Evolutionary conservation across 345 rosid genomes (phyloP).

Genomic region (Nasturtium officinale): DNA sequence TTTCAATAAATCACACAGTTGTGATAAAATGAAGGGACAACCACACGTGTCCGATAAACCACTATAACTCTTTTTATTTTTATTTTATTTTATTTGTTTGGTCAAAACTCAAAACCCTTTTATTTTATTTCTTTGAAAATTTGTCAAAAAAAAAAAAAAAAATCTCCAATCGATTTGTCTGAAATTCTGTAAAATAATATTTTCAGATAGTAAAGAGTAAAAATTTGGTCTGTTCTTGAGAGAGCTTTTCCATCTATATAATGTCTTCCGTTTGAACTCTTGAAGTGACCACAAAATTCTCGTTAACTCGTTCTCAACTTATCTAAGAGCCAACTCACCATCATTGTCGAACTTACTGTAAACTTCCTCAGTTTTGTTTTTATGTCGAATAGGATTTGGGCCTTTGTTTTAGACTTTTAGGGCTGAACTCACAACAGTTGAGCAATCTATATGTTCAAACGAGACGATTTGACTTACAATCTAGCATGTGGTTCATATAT

Average conservation of each 20-base stretch:
- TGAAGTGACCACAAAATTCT: not conserved
- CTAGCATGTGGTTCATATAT: too few species aligned
- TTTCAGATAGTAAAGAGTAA: too few species aligned
- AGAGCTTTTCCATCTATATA: not conserved
- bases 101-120: too few species aligned
- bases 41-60: constrained; percentile 42
- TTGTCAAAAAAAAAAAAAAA: too few species aligned
- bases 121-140: too few species aligned
- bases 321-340: not conserved
- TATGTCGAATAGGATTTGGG: not conserved
- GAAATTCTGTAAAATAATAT: too few species aligned
- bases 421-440: not conserved
- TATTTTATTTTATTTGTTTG: too few species aligned
- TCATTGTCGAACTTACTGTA: not conserved
- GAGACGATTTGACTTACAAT: too few species aligned
- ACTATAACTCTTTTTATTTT: not conserved
- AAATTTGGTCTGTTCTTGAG: too few species aligned
- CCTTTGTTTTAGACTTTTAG: not conserved
- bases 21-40: constrained; percentile 27
- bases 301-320: not conserved
- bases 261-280: not conserved
- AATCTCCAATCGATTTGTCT: too few species aligned
- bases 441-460: too few species aligned
- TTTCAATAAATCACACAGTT: constrained; percentile 10
- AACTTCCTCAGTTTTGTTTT: not conserved